phyloP scores from a whole-genome alignment of 228 moss, liverwort and hornwort genomes.

The Sphagnum fallax region DNA sequence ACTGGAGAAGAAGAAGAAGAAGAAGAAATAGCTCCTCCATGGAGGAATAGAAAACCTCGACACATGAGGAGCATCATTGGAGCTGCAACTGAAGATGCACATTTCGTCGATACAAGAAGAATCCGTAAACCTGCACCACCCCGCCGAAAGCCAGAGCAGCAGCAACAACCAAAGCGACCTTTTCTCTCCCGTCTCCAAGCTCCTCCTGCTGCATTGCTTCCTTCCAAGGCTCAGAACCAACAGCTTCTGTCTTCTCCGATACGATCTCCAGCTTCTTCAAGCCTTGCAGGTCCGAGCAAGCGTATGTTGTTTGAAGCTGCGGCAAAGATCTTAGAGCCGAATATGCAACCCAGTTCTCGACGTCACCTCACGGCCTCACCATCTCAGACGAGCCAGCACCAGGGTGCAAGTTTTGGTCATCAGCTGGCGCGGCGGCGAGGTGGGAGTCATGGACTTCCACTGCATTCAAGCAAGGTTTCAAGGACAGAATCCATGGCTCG shows the following conservation, averaged over 20 bases:
- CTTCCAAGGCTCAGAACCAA: conserved; percentile 6
- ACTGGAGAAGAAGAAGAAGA: conserved; percentile 5
- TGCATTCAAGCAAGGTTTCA: conserved; percentile 10
- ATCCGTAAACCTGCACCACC: no score
- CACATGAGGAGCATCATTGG: neutral
- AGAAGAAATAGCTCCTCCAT: conserved; percentile 4
- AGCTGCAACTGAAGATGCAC: no score
- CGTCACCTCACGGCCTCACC: conserved; percentile 23
- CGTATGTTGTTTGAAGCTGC: conserved; percentile 29
- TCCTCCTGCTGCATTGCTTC: conserved; percentile 3
- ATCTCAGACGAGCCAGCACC: conserved; percentile 14
- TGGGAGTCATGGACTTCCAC: conserved; percentile 10
- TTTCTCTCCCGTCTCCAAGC: conserved; percentile 25
- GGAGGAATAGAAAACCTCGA: conserved; percentile 6
- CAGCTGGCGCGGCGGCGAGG: conserved; percentile 1
- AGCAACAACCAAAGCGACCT: conserved; percentile 5
- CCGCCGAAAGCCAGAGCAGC: no score
- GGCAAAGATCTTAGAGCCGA: conserved; percentile 31
- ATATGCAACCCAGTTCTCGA: conserved; percentile 16
- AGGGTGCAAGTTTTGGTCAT: neutral
- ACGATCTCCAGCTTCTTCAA: neutral
- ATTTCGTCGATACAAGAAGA: no score
- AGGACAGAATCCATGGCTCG: conserved; percentile 19
- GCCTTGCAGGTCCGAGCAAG: conserved; percentile 11
- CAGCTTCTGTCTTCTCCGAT: conserved; percentile 14